Percentiles rank a stretch among this genome's conserved stretches.
Evolutionary conservation across 2,329 filamentous ascomycete genomes (phyloP).

Genomic region (Aspergillus sp.): DNA sequence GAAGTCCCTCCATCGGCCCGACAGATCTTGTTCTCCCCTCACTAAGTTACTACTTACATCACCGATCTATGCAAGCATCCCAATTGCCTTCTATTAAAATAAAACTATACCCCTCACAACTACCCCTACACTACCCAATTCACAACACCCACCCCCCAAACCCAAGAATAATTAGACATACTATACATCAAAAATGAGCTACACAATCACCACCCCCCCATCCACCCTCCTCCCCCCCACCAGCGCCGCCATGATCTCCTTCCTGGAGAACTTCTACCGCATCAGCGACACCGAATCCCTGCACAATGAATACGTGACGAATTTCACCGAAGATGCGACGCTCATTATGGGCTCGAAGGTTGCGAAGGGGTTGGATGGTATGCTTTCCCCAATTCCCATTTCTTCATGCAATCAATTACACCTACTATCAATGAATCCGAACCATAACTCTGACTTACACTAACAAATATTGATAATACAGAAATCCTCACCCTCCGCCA

Average conservation of each 20-base stretch:
- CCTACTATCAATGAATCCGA: no score
- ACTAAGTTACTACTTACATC: background rate
- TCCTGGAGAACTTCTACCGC: constrained; percentile 40
- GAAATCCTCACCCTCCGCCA: constrained; percentile 35
- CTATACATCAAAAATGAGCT: constrained; percentile 28
- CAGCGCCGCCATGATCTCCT: constrained; percentile 29
- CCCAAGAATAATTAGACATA: no score
- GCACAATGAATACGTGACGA: constrained; percentile 38
- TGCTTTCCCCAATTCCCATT: background rate
- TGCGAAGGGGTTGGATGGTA: constrained; percentile 36
- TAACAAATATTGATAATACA: no score
- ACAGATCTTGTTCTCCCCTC: no score
- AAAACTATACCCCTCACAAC: background rate
- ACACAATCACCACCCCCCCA: constrained; percentile 31
- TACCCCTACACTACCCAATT: background rate
- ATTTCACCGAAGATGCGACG: constrained; percentile 39
- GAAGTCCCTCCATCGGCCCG: constrained; percentile 4
- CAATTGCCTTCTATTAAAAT: background rate
- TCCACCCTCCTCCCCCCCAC: constrained; percentile 27
- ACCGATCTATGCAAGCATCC: constrained; percentile 2
- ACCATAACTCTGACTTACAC: no score
- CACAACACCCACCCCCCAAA: background rate
- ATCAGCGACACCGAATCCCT: constrained; percentile 38
- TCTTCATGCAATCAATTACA: no score
- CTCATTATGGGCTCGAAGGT: constrained; percentile 42